Evolutionary conservation across 2,329 filamentous ascomycete species (phyloP), one percentile per base, ranked within the genome.

Genomic region (Diaporthe ampelina): DNA sequence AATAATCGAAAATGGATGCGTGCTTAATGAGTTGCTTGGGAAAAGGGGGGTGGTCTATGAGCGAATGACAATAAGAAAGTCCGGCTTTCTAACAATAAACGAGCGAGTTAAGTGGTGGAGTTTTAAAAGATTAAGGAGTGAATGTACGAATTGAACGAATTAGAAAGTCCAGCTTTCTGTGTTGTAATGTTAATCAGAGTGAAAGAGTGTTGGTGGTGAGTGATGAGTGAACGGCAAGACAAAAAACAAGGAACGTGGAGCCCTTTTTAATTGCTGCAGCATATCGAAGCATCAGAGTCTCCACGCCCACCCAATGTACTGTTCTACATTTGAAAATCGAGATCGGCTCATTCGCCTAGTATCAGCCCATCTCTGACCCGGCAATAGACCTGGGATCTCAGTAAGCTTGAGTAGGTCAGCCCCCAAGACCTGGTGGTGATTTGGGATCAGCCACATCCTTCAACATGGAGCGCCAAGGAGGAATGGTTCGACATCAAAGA

Each of bases 151-250:
- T 21, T 57, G 19, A 35, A n/a, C 4, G 19, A 57, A 35, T 6
- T 9, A 57, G 54, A 57, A 57, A 57, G 54, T 10, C 54, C 54
- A 35, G 54, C 54, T 57, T 57, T 57, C 54, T 57, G 45, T 32
- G 26, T 19, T 13, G 29, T 57, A 13, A 29, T 48, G 54, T n/a
- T 13, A 21, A n/a, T 57, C 29, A 57, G 29, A 8, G 6, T 35
- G 17, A 57, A 35, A 57, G 54, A 57, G 11, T 57, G 54, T 57
- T 35, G 54, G 29, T 57, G 54, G 3, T 57, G 54, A 35, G 11
- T 57, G 19, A 35, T 21, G 24, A n/a, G n/a, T 4, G 54, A 29
- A 35, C 7, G 21, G 29, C 19, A 35, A 35, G 29, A 35, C 19
- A n/a, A 21, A 8, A 19, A 54, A 19, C 9, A 19, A 17, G 8